These are phyloP conservation scores for Aspergillus phoenicis DNA, from an alignment of 2,329 filamentous ascomycete species.

Conservation along the genomic window DNA sequence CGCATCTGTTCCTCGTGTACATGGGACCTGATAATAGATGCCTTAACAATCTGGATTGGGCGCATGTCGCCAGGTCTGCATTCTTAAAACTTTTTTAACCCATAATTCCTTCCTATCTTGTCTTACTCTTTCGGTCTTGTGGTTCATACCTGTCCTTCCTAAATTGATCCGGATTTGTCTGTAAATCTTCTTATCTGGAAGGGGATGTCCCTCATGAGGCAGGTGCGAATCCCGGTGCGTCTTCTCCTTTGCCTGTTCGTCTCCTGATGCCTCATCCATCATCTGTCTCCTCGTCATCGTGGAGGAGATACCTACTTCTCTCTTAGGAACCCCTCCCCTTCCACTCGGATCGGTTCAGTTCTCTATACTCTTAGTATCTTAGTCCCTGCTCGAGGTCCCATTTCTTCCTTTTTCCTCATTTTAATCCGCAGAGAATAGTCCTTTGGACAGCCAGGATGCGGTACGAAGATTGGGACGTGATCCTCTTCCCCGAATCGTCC, in stretches of 20 bases:
- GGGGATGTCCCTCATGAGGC: background rate
- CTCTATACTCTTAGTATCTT: constrained; percentile 25
- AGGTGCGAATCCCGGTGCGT: background rate
- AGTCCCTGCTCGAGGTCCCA: constrained; percentile 15
- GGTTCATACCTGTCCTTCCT: background rate
- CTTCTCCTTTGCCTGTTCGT: background rate
- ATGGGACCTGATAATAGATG: constrained; percentile 6
- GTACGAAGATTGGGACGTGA: constrained; percentile 83
- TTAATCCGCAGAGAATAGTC: constrained; percentile 40
- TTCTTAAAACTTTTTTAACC: background rate
- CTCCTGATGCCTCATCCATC: background rate
- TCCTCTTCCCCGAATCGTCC: constrained; percentile 71
- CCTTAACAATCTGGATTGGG: constrained; percentile 2
- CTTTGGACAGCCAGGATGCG: constrained; percentile 61
- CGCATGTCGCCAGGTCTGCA: constrained; percentile 2
- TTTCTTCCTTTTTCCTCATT: constrained; percentile 23
- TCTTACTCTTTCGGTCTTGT: background rate
- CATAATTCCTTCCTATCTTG: background rate
- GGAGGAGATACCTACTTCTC: constrained; percentile 4
- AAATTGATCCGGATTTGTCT: background rate
- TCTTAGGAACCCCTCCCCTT: background rate
- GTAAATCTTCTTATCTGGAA: too few relatives aligned
- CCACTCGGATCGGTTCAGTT: constrained; percentile 7
- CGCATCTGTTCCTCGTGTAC: constrained; percentile 3
- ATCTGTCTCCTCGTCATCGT: constrained; percentile 8